These are phyloP conservation scores for Diversispora epigaea DNA, from an alignment of 192 early-diverging fungal species.

Conservation along the genomic window DNA sequence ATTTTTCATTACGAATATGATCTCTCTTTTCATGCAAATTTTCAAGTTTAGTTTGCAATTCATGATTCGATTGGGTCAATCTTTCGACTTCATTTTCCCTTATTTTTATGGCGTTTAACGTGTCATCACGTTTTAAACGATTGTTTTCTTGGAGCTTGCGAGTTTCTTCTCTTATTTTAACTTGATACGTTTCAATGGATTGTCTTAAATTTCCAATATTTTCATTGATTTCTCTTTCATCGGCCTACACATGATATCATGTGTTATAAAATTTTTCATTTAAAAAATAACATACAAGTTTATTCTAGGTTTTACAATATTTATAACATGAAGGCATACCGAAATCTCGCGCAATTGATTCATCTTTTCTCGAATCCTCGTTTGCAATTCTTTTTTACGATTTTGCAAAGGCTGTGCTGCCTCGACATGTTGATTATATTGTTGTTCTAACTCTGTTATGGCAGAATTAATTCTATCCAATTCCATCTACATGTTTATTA, in stretches of 20 bases:
- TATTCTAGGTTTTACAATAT: neutral
- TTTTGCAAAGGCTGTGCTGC: conserved; percentile 48
- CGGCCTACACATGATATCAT: conserved; percentile 16
- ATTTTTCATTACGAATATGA: conserved; percentile 5
- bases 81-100: conserved; percentile 42
- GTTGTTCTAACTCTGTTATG: conserved; percentile 40
- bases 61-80: conserved; percentile 35
- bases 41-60: conserved; percentile 7
- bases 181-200: conserved; percentile 44
- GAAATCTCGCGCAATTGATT: conserved; percentile 41
- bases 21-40: conserved; percentile 14
- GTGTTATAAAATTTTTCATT: neutral
- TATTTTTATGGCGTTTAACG: conserved; percentile 41
- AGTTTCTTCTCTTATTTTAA: conserved; percentile 52
- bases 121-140: conserved; percentile 38
- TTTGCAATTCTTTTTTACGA: conserved; percentile 46
- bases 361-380: conserved; percentile 47
- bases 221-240: conserved; percentile 46
- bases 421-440: conserved; percentile 38
- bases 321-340: conserved; percentile 11
- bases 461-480: conserved; percentile 41
- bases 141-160: conserved; percentile 36
- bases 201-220: conserved; percentile 41
- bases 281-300: conserved; percentile 8
- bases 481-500: conserved; percentile 5